Evolutionary conservation across 208 protist genomes (phyloP).

Genomic region (Crithidia acanthocephali): DNA sequence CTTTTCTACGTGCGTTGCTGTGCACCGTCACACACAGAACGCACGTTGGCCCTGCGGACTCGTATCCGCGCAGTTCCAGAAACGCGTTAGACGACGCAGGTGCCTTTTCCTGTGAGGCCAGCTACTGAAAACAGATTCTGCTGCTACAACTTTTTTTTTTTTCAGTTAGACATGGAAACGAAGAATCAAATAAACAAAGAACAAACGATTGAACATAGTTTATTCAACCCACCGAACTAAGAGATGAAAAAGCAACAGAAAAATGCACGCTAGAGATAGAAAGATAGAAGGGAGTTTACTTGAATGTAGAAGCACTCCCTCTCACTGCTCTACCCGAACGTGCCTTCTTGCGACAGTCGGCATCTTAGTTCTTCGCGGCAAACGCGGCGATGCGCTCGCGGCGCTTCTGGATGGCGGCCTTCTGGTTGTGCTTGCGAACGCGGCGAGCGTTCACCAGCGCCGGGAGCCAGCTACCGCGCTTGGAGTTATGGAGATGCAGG

Average conservation of each 20-base stretch:
- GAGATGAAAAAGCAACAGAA: background rate
- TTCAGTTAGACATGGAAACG: background rate
- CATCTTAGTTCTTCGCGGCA: conserved; percentile 40
- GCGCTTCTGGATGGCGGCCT: conserved; percentile 76
- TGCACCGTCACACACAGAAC: too few relatives aligned
- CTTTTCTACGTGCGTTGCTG: too few relatives aligned
- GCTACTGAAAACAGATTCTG: too few relatives aligned
- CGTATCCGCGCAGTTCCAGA: too few relatives aligned
- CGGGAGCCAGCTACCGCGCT: conserved; percentile 82
- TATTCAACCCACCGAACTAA: conserved; percentile 6
- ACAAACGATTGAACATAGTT: conserved; percentile 5
- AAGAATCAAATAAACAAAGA: conserved; percentile 1
- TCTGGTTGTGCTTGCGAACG: conserved; percentile 91
- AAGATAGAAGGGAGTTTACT: background rate
- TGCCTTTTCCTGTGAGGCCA: too few relatives aligned
- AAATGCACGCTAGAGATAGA: background rate
- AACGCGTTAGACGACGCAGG: too few relatives aligned
- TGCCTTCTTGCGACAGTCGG: conserved; percentile 37
- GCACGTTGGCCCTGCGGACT: too few relatives aligned
- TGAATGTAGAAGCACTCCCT: background rate
- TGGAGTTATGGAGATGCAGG: conserved; percentile 76
- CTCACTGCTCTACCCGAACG: background rate
- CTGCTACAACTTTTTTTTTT: conserved; percentile 6
- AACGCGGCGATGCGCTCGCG: conserved; percentile 74
- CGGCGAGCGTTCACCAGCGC: conserved; percentile 82